phyloP scores from a whole-genome alignment of 306 rosid species.

The Pterocarpus santalinus region DNA sequence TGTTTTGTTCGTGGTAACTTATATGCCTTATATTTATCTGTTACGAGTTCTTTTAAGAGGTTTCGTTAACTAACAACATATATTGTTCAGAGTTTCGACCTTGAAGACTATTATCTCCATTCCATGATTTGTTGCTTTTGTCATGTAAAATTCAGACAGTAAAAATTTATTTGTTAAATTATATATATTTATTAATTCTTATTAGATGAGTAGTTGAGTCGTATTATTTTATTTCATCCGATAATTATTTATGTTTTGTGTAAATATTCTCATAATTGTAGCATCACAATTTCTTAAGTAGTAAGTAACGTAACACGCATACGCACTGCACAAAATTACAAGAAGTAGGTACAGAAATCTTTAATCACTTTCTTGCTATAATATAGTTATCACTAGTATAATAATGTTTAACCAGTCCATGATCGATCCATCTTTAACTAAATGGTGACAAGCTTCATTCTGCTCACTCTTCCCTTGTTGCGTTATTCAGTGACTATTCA shows the following conservation, averaged over 20 bases:
- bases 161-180: too few species aligned
- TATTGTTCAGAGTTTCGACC: too few species aligned
- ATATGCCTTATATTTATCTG: too few species aligned
- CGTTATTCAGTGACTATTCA: conserved; percentile 9
- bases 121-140: too few species aligned
- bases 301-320: not conserved
- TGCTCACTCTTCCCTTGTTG: conserved; percentile 8
- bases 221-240: not conserved
- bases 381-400: conserved; percentile 13
- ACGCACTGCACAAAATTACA: conserved; percentile 3
- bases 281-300: not conserved
- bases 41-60: too few species aligned
- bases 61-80: too few species aligned
- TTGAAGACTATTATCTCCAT: too few species aligned
- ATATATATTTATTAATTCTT: too few species aligned
- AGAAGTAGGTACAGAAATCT: conserved; percentile 8
- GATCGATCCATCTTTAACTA: conserved; percentile 39
- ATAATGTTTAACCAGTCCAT: not conserved
- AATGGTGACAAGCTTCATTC: conserved; percentile 16
- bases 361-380: not conserved
- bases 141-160: too few species aligned
- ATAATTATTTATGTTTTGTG: not conserved
- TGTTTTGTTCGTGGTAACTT: too few species aligned
- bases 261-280: not conserved
- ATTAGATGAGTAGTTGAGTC: too few species aligned